A percentile compares a stretch with the other conserved stretches of the same genome.
phyloP scores from a whole-genome alignment of 2,329 filamentous ascomycete genomes.

The Claviceps digitariae region DNA sequence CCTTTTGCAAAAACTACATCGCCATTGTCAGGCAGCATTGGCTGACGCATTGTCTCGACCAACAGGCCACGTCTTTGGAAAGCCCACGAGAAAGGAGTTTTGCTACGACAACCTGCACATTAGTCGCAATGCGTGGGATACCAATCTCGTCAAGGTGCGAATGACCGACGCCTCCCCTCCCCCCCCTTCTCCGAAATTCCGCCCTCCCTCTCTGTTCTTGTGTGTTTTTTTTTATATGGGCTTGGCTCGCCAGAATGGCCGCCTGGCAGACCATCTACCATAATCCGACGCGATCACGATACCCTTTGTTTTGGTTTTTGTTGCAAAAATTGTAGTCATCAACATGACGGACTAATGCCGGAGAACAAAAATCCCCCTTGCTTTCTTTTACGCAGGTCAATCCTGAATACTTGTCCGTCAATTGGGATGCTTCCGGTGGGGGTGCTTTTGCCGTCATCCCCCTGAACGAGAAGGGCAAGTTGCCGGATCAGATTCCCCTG shows the following conservation, averaged over 20 bases:
- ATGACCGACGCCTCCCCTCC: too few relatives aligned
- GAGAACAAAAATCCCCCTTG: neutral
- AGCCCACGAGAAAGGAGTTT: conserved; percentile 88
- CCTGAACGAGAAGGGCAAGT: conserved; percentile 72
- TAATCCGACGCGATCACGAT: neutral
- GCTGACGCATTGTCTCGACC: neutral
- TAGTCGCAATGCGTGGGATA: conserved; percentile 98
- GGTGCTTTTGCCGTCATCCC: conserved; percentile 96
- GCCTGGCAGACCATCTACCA: neutral
- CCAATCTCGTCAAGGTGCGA: conserved; percentile 87
- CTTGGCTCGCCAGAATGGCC: neutral
- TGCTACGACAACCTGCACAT: conserved; percentile 98
- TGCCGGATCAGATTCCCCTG: conserved; percentile 84
- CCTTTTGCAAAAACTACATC: neutral
- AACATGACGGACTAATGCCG: conserved; percentile 7
- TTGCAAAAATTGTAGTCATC: too few relatives aligned
- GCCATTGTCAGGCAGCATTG: neutral
- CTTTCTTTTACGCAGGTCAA: conserved; percentile 51
- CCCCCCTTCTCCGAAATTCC: neutral
- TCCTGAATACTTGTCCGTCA: conserved; percentile 89
- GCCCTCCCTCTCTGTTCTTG: neutral
- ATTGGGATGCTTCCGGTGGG: conserved; percentile 94
- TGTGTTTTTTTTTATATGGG: neutral
- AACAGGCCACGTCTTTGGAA: conserved; percentile 94
- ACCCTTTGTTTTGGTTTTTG: neutral